These are phyloP conservation scores for Delitschia confertaspora DNA, from an alignment of 495 filamentous ascomycete species.

Conservation along the genomic window DNA sequence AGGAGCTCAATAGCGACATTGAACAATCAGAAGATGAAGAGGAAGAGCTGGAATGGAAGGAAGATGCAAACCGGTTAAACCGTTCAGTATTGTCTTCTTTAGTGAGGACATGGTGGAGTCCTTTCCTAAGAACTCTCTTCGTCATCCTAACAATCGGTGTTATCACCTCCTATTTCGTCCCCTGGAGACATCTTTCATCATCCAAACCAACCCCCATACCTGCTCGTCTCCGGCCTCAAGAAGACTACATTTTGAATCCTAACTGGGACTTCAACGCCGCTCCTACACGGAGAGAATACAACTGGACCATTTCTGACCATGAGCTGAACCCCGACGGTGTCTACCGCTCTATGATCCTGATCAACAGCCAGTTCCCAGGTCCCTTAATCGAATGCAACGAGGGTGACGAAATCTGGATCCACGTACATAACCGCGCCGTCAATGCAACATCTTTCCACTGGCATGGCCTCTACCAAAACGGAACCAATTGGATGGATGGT, in stretches of 20 bases:
- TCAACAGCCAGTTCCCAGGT: constrained; percentile 26
- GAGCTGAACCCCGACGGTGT: constrained; percentile 47
- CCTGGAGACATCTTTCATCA: no score
- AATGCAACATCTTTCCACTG: constrained; percentile 36
- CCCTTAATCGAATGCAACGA: constrained; percentile 26
- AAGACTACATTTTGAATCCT: constrained; percentile 41
- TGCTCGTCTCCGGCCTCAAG: constrained; percentile 12
- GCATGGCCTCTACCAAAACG: constrained; percentile 30
- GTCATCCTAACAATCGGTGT: no score
- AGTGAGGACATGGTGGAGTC: no score
- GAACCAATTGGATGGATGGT: constrained; percentile 29
- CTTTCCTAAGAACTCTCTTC: no score
- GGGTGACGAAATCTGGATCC: constrained; percentile 36
- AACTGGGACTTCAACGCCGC: constrained; percentile 40
- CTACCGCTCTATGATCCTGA: constrained; percentile 39
- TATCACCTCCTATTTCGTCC: no score
- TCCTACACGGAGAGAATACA: constrained; percentile 39
- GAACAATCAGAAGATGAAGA: no score
- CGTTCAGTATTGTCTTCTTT: no score
- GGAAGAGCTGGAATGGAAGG: no score
- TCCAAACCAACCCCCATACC: no score
- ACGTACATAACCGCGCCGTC: constrained; percentile 37
- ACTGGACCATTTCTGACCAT: constrained; percentile 43
- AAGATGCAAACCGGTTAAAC: no score
- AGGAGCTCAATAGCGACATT: no score